Evolutionary conservation across 2,329 filamentous ascomycete species (phyloP).

Genomic region (Bisporella sp.): DNA sequence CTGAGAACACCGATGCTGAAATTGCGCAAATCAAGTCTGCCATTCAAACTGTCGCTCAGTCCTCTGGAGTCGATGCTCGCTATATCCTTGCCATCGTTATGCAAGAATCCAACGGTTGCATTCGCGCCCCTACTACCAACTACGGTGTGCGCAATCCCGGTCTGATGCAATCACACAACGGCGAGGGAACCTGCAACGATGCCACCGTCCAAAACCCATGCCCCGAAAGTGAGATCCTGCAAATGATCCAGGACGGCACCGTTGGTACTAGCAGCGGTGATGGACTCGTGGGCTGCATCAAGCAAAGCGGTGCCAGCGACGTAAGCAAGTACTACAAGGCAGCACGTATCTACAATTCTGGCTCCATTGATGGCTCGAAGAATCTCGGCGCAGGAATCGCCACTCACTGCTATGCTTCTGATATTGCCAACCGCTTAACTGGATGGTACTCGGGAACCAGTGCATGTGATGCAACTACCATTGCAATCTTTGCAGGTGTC

Average conservation of each 20-base stretch:
- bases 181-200: conserved; percentile 12
- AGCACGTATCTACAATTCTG: conserved; percentile 36
- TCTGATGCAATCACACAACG: conserved; percentile 22
- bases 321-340: conserved; percentile 28
- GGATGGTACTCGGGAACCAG: conserved; percentile 12
- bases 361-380: conserved; percentile 24
- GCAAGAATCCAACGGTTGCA: conserved; percentile 27
- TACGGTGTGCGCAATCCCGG: conserved; percentile 15
- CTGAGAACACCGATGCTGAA: conserved; percentile 7
- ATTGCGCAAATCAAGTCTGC: conserved; percentile 6
- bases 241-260: conserved; percentile 26
- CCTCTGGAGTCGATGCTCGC: conserved; percentile 21
- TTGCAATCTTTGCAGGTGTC: conserved; percentile 5
- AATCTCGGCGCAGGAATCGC: conserved; percentile 25
- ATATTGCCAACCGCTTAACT: conserved; percentile 20
- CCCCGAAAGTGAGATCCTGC: conserved; percentile 16
- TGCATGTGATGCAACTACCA: conserved; percentile 7
- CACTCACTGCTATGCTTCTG: conserved; percentile 18
- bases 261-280: conserved; percentile 21
- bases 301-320: conserved; percentile 16
- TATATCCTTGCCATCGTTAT: conserved; percentile 29
- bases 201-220: conserved; percentile 6
- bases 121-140: conserved; percentile 10
- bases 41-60: conserved; percentile 7
- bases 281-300: conserved; percentile 19